Evolutionary conservation across 2,329 filamentous ascomycete species (phyloP).

Genomic region (Rasamsonia emersonii): DNA sequence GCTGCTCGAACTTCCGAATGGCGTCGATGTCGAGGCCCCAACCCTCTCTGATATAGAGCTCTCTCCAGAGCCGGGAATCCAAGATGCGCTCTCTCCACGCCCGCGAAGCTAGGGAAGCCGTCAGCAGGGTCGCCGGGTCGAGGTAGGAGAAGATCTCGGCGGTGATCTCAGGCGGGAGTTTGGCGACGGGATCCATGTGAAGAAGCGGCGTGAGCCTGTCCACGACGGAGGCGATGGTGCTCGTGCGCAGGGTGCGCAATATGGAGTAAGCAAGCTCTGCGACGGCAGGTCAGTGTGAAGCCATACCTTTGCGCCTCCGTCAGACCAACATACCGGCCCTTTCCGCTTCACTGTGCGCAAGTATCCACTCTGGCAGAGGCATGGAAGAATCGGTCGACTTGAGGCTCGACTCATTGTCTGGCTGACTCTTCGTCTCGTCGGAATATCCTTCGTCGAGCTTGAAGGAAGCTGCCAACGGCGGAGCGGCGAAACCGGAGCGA

Average conservation of each 20-base stretch:
- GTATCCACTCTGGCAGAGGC: conserved; percentile 46
- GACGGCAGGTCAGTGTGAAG: conserved; percentile 2
- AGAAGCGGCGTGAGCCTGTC: conserved; percentile 71
- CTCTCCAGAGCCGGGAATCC: conserved; percentile 80
- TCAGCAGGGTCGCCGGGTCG: conserved; percentile 69
- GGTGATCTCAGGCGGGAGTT: conserved; percentile 83
- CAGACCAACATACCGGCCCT: conserved; percentile 42
- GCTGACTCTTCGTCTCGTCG: conserved; percentile 54
- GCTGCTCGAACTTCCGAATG: conserved; percentile 57
- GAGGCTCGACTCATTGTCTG: conserved; percentile 31
- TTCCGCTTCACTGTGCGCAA: conserved; percentile 45
- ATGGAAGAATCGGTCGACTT: conserved; percentile 29
- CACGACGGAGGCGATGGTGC: conserved; percentile 70
- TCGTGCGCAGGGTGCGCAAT: conserved; percentile 69
- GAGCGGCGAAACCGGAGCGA: conserved; percentile 18
- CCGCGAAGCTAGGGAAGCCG: conserved; percentile 68
- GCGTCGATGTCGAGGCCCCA: conserved; percentile 66
- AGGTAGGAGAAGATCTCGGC: conserved; percentile 83
- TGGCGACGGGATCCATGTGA: conserved; percentile 82
- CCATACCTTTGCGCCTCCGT: conserved; percentile 1
- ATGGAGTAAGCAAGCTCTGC: conserved; percentile 73
- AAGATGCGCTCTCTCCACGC: conserved; percentile 73
- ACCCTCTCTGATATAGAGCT: conserved; percentile 73
- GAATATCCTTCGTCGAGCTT: conserved; percentile 81
- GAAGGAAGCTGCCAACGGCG: conserved; percentile 34